Evolutionary conservation across 345 rosid genomes (phyloP).

Genomic region (Isatis tinctoria): DNA sequence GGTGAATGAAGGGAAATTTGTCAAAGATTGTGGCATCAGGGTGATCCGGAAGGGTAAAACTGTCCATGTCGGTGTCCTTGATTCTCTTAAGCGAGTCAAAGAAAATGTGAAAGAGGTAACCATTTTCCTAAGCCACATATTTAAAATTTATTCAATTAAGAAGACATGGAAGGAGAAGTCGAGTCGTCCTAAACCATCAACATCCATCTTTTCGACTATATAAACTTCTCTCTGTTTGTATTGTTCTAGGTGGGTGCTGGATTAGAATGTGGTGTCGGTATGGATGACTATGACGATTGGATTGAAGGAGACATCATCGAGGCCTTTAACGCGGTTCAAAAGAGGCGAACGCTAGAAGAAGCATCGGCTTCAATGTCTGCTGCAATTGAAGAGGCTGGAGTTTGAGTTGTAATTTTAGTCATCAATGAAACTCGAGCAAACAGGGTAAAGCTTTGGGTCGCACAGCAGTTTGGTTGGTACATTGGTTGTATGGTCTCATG

Average conservation of each 20-base stretch:
- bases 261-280: constrained; percentile 81
- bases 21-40: constrained; percentile 80
- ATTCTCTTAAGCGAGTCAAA: constrained; percentile 86
- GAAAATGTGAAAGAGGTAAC: constrained; percentile 92
- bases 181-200: background rate
- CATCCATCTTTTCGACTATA: background rate
- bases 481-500: constrained; percentile 21
- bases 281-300: constrained; percentile 68
- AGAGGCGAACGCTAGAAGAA: constrained; percentile 90
- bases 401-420: constrained; percentile 25
- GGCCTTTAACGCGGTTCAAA: constrained; percentile 67
- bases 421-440: constrained; percentile 22
- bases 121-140: background rate
- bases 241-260: constrained; percentile 69
- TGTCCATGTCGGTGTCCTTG: constrained; percentile 66
- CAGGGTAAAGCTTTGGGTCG: background rate
- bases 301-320: constrained; percentile 72
- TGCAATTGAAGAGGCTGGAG: constrained; percentile 67
- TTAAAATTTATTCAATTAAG: background rate
- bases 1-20: constrained; percentile 84
- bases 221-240: background rate
- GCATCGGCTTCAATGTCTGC: constrained; percentile 96
- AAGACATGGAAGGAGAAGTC: too few relatives aligned
- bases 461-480: constrained; percentile 19
- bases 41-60: constrained; percentile 63